phyloP scores from a whole-genome alignment of 2,329 filamentous ascomycete species.

The Chaetomiaceae sp. region DNA sequence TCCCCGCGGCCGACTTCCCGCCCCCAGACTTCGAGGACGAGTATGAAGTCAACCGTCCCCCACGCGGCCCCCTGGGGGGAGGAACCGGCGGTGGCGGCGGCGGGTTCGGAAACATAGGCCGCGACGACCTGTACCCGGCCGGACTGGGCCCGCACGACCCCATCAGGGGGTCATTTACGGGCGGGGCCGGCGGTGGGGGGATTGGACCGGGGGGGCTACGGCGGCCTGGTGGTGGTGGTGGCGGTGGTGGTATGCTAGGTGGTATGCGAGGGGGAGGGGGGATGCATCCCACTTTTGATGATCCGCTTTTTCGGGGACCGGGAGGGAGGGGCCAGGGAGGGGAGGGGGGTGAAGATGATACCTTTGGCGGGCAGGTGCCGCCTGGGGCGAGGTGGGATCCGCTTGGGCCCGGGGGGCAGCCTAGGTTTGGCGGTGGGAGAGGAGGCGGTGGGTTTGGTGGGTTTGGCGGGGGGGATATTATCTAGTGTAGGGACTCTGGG shows the following conservation, averaged over 20 bases:
- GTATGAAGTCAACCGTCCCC: slow-evolving; percentile 71
- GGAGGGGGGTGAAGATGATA: slow-evolving; percentile 37
- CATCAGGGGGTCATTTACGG: slow-evolving; percentile 57
- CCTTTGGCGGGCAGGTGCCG: slow-evolving; percentile 68
- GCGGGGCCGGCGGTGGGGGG: too few relatives aligned
- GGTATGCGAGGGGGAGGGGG: slow-evolving; percentile 65
- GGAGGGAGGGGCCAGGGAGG: slow-evolving; percentile 36
- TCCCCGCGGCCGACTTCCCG: slow-evolving; percentile 69
- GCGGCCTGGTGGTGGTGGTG: slow-evolving; percentile 42
- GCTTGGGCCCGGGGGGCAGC: slow-evolving; percentile 61
- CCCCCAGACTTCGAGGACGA: slow-evolving; percentile 94
- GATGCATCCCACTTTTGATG: slow-evolving; percentile 96
- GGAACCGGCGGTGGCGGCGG: slow-evolving; percentile 28
- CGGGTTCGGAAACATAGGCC: slow-evolving; percentile 59
- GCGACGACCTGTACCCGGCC: slow-evolving; percentile 82
- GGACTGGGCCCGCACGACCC: slow-evolving; percentile 84
- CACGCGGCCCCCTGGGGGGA: slow-evolving; percentile 46
- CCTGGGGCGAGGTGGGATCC: slow-evolving; percentile 93
- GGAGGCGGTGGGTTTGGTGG: slow-evolving; percentile 28
- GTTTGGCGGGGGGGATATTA: slow-evolving; percentile 32
- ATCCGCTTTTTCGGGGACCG: slow-evolving; percentile 70
- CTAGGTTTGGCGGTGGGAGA: slow-evolving; percentile 43
- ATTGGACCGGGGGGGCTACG: slow-evolving; percentile 40
- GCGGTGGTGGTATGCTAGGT: slow-evolving; percentile 43
- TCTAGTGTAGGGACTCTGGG: too few relatives aligned